Base-by-base conservation (phyloP, 768 basidiomycete species). In the Mycena crocata region DNA sequence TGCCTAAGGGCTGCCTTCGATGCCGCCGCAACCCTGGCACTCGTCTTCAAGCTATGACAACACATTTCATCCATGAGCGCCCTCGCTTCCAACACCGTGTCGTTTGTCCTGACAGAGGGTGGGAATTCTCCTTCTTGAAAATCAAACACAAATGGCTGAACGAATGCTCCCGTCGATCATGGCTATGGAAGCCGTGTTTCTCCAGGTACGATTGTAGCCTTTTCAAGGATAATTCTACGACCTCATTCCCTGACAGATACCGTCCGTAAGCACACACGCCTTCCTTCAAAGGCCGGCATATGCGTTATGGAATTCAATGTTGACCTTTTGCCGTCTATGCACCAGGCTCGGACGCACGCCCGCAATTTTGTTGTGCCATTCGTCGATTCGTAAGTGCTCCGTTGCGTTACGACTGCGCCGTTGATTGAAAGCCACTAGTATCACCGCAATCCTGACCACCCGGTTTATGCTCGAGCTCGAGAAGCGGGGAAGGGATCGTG, bases 131-230 rank as follows among this genome's bases (percentile, higher is more conserved):
- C 26, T 23, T 15, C 37, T 15, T 13, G 17, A 15, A 40, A 23
- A 15, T 8, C 10, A 32, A 1, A 24, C 12, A 17, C 2, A 30
- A 5, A 26, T 14, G 0, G 23, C 31, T 40, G 5, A 5, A 8
- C 52, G 60, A 40, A 34, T 62, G 34, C 52, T 62, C 52, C 54
- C 54, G n/a, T 40, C 51, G 21, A 62, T 62, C 21, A 62, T 62
- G 60, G 23, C 40, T 6, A 42, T 62, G 60, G 60, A 62, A 51
- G 60, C 60, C 23, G 60, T 62, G 8, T 62, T 62, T 44, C 39
- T 24, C 34, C 50, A 54, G 50, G 59, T 61, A 26, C 44, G 56
- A 21, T 23, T 17, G 21, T 50, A 9, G 12, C n/a, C 23, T 24
- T 19, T 17, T 21, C 8, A 17, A 40, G 15, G 15, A 17, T 40